phyloP scores from a whole-genome alignment of 2,329 filamentous ascomycete genomes.

The Aspergillus sp. region DNA sequence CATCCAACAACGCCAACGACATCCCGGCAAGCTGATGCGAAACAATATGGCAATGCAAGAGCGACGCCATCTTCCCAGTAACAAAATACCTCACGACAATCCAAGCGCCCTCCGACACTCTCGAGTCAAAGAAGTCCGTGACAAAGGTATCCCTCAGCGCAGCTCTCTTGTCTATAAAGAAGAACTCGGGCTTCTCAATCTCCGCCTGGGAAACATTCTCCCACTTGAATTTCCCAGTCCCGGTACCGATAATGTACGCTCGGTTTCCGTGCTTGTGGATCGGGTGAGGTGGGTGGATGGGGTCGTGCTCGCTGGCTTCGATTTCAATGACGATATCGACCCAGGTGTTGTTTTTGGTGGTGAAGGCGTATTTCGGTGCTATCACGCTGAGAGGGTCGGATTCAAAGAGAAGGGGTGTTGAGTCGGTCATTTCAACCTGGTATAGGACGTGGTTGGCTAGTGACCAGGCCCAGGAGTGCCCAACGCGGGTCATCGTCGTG shows the following conservation, averaged over 20 bases:
- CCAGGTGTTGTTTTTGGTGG: constrained; percentile 39
- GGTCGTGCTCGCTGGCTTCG: constrained; percentile 20
- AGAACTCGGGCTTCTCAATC: constrained; percentile 39
- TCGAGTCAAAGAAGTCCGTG: constrained; percentile 21
- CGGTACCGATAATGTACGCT: constrained; percentile 44
- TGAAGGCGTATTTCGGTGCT: constrained; percentile 27
- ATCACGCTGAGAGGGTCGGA: constrained; percentile 19
- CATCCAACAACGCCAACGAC: constrained; percentile 50
- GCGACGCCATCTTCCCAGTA: constrained; percentile 47
- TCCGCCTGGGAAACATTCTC: constrained; percentile 42
- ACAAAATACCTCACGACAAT: constrained; percentile 48
- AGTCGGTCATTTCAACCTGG: constrained; percentile 23
- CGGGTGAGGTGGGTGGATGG: constrained; percentile 39
- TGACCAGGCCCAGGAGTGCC: constrained; percentile 32
- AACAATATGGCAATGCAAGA: constrained; percentile 54
- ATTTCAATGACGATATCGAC: constrained; percentile 39
- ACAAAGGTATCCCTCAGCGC: constrained; percentile 44
- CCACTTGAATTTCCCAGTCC: constrained; percentile 41
- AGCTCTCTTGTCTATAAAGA: constrained; percentile 41
- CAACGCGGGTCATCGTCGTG: constrained; percentile 23
- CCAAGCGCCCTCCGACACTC: constrained; percentile 35
- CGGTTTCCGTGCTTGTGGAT: constrained; percentile 53
- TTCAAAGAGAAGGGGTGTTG: constrained; percentile 28
- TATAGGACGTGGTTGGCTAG: constrained; percentile 27
- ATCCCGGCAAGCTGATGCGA: constrained; percentile 50